Evolutionary conservation across 257 asterid species (phyloP).

Genomic region (Solanum virginianum): DNA sequence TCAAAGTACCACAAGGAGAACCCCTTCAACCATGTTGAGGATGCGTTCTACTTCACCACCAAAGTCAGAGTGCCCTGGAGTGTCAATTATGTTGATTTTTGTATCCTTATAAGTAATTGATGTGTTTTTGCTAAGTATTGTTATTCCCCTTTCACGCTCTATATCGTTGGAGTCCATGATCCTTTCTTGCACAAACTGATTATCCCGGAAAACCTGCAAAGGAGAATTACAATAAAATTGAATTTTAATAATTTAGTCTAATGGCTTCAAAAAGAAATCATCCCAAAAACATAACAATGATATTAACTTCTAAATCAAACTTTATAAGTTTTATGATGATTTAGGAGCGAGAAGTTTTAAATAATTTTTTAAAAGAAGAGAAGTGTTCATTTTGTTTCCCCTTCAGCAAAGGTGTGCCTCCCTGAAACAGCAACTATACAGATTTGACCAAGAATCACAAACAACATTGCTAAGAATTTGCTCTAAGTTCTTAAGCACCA

Average conservation of each 20-base stretch:
- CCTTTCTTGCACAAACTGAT: conserved; percentile 88
- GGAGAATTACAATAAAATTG: background rate
- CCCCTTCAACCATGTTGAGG: conserved; percentile 99
- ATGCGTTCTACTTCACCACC: conserved; percentile 99
- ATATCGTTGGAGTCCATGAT: conserved; percentile 98
- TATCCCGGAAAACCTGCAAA: conserved; percentile 88
- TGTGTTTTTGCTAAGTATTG: conserved; percentile 96
- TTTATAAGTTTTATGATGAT: background rate
- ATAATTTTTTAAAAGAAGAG: background rate
- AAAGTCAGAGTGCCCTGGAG: conserved; percentile 99
- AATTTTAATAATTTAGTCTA: background rate
- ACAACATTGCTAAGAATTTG: background rate
- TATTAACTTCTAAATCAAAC: background rate
- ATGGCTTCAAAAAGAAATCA: background rate
- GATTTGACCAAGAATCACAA: background rate
- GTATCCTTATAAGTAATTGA: conserved; percentile 80
- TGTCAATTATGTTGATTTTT: conserved; percentile 87
- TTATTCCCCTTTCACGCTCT: conserved; percentile 98
- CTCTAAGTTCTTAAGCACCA: background rate
- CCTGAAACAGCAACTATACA: background rate
- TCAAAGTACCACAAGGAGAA: conserved; percentile 79
- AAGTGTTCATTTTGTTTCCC: background rate
- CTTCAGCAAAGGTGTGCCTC: background rate
- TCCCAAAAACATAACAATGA: background rate
- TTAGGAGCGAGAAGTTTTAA: background rate